Evolutionary conservation across 2,329 filamentous ascomycete genomes (phyloP).

Genomic region (Xylaria polymorpha): DNA sequence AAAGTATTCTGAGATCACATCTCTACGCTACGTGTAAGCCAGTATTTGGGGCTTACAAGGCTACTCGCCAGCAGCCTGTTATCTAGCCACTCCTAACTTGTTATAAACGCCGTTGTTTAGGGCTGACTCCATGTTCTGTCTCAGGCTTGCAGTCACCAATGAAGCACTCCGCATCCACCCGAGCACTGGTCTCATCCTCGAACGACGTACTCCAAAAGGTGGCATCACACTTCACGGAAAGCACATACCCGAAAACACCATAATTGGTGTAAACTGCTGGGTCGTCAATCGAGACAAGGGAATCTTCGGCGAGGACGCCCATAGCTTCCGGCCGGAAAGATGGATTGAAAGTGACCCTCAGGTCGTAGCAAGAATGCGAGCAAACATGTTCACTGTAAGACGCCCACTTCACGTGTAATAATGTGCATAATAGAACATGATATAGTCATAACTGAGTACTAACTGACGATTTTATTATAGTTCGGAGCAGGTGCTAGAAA

Average conservation of each 20-base stretch:
- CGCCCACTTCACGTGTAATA: too few species aligned
- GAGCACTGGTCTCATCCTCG: constrained; percentile 67
- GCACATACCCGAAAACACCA: constrained; percentile 52
- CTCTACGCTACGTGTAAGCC: constrained; percentile 31
- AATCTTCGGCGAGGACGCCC: constrained; percentile 67
- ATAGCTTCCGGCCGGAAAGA: constrained; percentile 67
- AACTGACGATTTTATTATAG: not conserved
- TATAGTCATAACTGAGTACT: too few species aligned
- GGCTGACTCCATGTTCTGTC: not conserved
- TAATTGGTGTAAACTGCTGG: constrained; percentile 71
- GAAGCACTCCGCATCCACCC: constrained; percentile 58
- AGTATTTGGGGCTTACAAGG: too few species aligned
- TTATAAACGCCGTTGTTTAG: too few species aligned
- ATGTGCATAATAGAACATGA: too few species aligned
- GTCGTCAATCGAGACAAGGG: constrained; percentile 67
- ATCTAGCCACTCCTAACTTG: too few species aligned
- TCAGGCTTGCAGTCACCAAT: constrained; percentile 25
- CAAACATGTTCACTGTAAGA: constrained; percentile 35
- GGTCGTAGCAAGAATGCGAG: constrained; percentile 23
- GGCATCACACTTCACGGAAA: constrained; percentile 61
- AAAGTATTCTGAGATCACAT: constrained; percentile 26
- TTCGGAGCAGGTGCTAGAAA: constrained; percentile 34
- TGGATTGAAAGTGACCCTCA: constrained; percentile 52
- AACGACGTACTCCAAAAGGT: constrained; percentile 68
- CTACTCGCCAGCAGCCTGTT: too few species aligned